A percentile compares a stretch with the other conserved stretches of the same genome.
These are phyloP conservation scores for Hemileia vastatrix DNA, from an alignment of 1,284 basidiomycete species.

Conservation along the genomic window DNA sequence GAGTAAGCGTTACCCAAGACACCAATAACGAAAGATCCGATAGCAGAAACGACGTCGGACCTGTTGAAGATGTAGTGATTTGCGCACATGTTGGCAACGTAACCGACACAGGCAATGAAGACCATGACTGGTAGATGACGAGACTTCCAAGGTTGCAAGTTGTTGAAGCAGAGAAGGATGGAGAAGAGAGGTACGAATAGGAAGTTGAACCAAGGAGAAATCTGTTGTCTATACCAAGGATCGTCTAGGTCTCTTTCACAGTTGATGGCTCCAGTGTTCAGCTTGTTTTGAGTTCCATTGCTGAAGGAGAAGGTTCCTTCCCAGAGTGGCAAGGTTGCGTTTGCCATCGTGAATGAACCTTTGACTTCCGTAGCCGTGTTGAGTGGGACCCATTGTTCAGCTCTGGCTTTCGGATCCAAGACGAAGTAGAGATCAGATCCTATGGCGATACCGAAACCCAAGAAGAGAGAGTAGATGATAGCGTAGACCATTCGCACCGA, in stretches of 20 bases:
- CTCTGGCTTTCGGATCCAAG: conserved; percentile 56
- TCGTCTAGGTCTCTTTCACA: conserved; percentile 59
- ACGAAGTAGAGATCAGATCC: conserved; percentile 74
- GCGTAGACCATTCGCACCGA: conserved; percentile 87
- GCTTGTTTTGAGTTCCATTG: too few relatives aligned
- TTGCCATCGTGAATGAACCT: conserved; percentile 67
- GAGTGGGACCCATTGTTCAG: too few relatives aligned
- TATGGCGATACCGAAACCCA: conserved; percentile 79
- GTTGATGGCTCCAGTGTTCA: too few relatives aligned
- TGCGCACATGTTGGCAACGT: conserved; percentile 49
- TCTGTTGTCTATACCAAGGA: conserved; percentile 67
- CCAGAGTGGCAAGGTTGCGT: conserved; percentile 46
- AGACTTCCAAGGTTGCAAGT: conserved; percentile 62
- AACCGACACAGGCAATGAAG: conserved; percentile 66
- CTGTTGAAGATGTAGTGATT: conserved; percentile 39
- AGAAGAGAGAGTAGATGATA: conserved; percentile 74
- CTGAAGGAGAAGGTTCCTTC: conserved; percentile 30
- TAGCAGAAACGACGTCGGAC: conserved; percentile 68
- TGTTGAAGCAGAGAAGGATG: conserved; percentile 59
- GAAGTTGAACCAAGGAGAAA: conserved; percentile 65
- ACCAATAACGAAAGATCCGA: conserved; percentile 75
- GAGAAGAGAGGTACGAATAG: conserved; percentile 73
- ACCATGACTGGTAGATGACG: conserved; percentile 71
- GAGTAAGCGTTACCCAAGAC: conserved; percentile 72
- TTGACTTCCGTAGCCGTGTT: conserved; percentile 52